phyloP scores from a whole-genome alignment of 345 rosid species.

The Eucalyptus urophylla region DNA sequence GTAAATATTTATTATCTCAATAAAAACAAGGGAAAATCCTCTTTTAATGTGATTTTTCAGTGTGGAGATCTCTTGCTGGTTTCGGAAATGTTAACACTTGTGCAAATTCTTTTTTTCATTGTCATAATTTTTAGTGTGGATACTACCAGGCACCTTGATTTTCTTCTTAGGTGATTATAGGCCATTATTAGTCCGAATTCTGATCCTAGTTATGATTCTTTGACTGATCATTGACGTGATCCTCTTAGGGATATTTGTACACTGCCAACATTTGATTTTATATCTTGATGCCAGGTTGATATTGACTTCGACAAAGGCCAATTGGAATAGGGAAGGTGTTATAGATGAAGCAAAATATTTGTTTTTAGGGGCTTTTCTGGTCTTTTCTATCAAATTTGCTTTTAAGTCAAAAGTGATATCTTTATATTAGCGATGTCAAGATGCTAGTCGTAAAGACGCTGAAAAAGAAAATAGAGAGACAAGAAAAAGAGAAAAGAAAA shows the following conservation, averaged over 20 bases:
- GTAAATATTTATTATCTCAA: not conserved
- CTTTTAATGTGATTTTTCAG: not conserved
- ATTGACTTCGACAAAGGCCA: constrained; percentile 90
- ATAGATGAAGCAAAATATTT: too few species aligned
- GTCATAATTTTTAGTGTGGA: not conserved
- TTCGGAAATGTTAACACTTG: not conserved
- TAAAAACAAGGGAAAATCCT: not conserved
- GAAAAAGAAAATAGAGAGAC: too few species aligned
- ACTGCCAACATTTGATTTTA: not conserved
- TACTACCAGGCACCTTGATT: not conserved
- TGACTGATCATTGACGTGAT: not conserved
- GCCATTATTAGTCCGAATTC: not conserved
- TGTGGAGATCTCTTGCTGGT: not conserved
- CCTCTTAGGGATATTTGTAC: not conserved
- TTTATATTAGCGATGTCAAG: too few species aligned
- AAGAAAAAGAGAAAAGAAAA: too few species aligned
- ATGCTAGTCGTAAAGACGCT: too few species aligned
- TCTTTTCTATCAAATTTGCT: too few species aligned
- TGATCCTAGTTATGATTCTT: not conserved
- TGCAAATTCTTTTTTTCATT: not conserved
- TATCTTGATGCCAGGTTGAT: constrained; percentile 47
- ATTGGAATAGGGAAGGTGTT: constrained; percentile 19
- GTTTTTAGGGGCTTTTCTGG: too few species aligned
- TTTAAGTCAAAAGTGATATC: too few species aligned
- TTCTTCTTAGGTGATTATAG: not conserved